Evolutionary conservation across 139 green algal species (phyloP).

Genomic region (Ettlia oleoabundans): DNA sequence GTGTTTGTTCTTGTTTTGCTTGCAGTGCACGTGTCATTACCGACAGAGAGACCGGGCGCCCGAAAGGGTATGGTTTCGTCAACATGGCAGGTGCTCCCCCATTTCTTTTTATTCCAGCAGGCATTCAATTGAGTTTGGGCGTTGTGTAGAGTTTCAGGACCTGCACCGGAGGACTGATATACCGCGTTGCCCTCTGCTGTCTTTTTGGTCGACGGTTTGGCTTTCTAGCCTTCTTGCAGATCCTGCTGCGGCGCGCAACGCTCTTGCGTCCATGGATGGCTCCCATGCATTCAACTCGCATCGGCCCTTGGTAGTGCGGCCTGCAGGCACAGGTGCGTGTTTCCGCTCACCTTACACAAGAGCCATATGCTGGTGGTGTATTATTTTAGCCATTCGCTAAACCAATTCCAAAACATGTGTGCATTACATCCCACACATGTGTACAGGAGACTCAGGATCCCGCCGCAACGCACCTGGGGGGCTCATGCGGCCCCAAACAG

Average conservation of each 20-base stretch:
- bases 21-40: slow-evolving; percentile 50
- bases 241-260: slow-evolving; percentile 19
- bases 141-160: too few relatives aligned
- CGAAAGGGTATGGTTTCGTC: slow-evolving; percentile 71
- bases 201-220: neutral
- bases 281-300: slow-evolving; percentile 30
- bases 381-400: too few relatives aligned
- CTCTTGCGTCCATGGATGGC: slow-evolving; percentile 42
- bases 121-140: too few relatives aligned
- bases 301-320: slow-evolving; percentile 36
- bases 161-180: too few relatives aligned
- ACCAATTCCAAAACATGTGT: too few relatives aligned
- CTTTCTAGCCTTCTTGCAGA: neutral
- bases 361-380: too few relatives aligned
- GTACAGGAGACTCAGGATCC: neutral
- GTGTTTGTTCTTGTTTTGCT: too few relatives aligned
- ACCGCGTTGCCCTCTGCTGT: too few relatives aligned
- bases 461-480: neutral
- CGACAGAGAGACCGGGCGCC: slow-evolving; percentile 55
- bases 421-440: too few relatives aligned
- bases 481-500: neutral
- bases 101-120: neutral
- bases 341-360: too few relatives aligned
- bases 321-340: slow-evolving; percentile 39
- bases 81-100: slow-evolving; percentile 50